Evolutionary conservation across 2,329 filamentous ascomycete species (phyloP).

Genomic region (Samsoniella hepiali): DNA sequence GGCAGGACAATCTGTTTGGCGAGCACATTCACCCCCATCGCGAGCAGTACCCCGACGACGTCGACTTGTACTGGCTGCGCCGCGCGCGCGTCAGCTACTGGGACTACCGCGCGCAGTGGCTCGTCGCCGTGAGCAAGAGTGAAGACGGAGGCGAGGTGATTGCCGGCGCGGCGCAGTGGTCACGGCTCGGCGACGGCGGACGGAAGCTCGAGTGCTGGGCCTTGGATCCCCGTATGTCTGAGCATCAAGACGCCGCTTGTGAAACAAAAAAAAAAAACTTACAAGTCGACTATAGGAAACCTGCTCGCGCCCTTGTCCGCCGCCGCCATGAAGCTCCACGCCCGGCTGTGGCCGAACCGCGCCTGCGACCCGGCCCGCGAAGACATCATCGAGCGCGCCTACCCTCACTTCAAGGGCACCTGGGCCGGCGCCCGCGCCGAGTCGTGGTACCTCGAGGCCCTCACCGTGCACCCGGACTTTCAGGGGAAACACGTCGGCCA

Average conservation of each 20-base stretch:
- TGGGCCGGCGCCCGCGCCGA: constrained; percentile 31
- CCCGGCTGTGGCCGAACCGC: constrained; percentile 24
- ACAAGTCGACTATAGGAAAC: background rate
- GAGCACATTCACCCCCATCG: constrained; percentile 35
- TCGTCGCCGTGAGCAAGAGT: constrained; percentile 27
- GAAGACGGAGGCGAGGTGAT: constrained; percentile 21
- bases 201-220: constrained; percentile 20
- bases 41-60: constrained; percentile 29
- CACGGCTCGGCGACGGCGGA: constrained; percentile 23
- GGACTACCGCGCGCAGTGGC: constrained; percentile 28
- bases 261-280: no score
- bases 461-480: constrained; percentile 38
- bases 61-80: constrained; percentile 31
- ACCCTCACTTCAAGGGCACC: constrained; percentile 24
- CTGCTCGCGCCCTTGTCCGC: constrained; percentile 21
- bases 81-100: constrained; percentile 28
- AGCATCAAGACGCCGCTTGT: no score
- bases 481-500: constrained; percentile 37
- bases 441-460: constrained; percentile 37
- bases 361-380: constrained; percentile 23
- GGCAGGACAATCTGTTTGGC: constrained; percentile 34
- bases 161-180: constrained; percentile 27
- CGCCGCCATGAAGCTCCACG: constrained; percentile 18
- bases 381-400: constrained; percentile 24
- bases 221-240: constrained; percentile 24